Evolutionary conservation across 495 filamentous ascomycete genomes (phyloP), one percentile per base, ranked within the genome.

Genomic region (Hyaloscypha variabilis): DNA sequence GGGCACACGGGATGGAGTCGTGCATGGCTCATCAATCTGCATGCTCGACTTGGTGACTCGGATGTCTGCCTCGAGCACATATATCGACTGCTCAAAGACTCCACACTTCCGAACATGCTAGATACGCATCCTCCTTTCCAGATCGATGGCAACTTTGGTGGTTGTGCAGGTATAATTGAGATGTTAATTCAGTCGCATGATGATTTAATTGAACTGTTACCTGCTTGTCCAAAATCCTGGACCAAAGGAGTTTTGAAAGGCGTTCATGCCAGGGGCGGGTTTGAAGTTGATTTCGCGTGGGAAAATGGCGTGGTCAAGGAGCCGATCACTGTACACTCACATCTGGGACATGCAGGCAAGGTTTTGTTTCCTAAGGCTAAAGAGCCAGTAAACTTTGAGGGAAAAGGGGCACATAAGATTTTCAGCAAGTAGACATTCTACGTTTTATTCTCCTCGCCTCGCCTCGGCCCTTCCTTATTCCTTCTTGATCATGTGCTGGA

Each of bases 121-220:
- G 79, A 82, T 54, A 79, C 74, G 6, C 77, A 83, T 60, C 67
- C 70, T 21, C 67, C 70, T 61, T 78, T 81, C 49, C 81, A 84
- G 68, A 84, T 85, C 31, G 83, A 85, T 65, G 83, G 82, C 8
- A 84, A 84, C 65, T 84, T 83, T 69, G 83, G 83, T 1, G 76
- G 76, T 26, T 75, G 73, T 4, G 78, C 80, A 6, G 81, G 77
- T 4, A 76, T 86, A 25, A 67, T 79, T 11, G 83, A 85, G 69
- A 80, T 81, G 78, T 63, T 86, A 24, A 57, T 86, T 23, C 82
- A 85, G 69, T 81, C 78, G 52, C 81, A 85, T 60, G 73, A 76
- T 21, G 75, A 73, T 6, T 54, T 76, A 11, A 78, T 82, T 56
- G 75, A 79, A 29, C 69, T 82, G 8, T 72, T 81, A 29, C 80